Evolutionary conservation across 192 early-diverging fungal species (phyloP), one percentile per base, ranked within the genome.

Genomic region (Coemansia sp.): DNA sequence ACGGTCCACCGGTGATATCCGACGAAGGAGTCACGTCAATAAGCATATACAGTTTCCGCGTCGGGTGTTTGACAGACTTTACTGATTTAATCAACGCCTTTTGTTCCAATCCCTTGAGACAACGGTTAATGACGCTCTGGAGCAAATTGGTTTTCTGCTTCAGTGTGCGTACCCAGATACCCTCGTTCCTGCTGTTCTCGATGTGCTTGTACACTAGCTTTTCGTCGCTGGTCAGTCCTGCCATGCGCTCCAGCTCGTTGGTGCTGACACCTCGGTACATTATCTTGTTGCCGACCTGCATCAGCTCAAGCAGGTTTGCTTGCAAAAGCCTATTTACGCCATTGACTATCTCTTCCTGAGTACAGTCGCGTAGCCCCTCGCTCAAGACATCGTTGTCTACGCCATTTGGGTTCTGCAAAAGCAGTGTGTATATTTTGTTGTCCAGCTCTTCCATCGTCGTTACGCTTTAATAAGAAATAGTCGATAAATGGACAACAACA

Each of bases 1-100:
- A 98, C 8, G 91, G 86, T 10, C 95, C 93, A 64, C 95, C 95
- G 14, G 95, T 96, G 28, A 97, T 83, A 54, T 96, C 95, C 20
- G 84, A 84, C 6, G 91, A 93, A 5, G 95, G 94, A 5, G 86
- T 85, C 20, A 95, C 56, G 50, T 94, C 87, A 63, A 83, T 88
- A 10, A 97, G 83, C 92, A 98, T 96, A 65, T 96, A 96, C 20
- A 94, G 82, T 60, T 95, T 96, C 59, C 89, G 88, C 8, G 90
- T 93, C 6, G 94, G 92, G 70, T 87, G 86, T 87, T 98, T 96
- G 71, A 96, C 89, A 12, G 91, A 89, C 64, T 96, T 96, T 63
- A 96, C 85, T 16, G 86, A 80, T 72, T 96, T 96, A 49, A 96
- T 94, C 40, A 94, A 65, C 61, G 83, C 79, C 54, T 87, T 89